Percentiles rank a stretch among this genome's conserved stretches.
phyloP scores from a whole-genome alignment of 495 filamentous ascomycete species.

The Cercophora sp. region DNA sequence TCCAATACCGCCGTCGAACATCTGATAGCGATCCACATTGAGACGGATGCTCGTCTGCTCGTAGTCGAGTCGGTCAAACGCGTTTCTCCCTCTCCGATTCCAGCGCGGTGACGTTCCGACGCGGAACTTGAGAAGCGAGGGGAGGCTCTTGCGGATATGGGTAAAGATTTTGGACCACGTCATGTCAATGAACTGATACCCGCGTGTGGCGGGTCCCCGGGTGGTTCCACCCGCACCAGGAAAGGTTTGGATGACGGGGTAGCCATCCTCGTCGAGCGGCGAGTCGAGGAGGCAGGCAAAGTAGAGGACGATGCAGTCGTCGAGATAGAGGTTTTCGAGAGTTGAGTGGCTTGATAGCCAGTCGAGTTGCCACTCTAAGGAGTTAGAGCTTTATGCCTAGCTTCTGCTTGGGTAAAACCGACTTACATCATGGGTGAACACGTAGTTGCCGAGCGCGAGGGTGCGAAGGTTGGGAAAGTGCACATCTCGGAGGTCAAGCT shows the following conservation, averaged over 20 bases:
- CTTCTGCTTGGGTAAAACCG: too few relatives aligned
- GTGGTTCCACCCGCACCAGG: not conserved
- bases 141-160: not conserved
- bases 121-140: not conserved
- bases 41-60: too few relatives aligned
- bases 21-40: too few relatives aligned
- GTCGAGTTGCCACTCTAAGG: not conserved
- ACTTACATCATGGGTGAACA: not conserved
- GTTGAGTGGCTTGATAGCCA: not conserved
- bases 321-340: not conserved
- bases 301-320: not conserved
- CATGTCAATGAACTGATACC: not conserved
- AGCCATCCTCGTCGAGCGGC: not conserved
- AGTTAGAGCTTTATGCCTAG: too few relatives aligned
- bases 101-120: too few relatives aligned
- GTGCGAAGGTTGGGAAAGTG: not conserved
- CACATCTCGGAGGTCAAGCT: not conserved
- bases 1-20: too few relatives aligned
- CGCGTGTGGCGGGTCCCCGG: not conserved
- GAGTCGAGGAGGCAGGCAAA: not conserved
- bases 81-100: too few relatives aligned
- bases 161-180: not conserved
- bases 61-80: too few relatives aligned
- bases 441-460: conserved; percentile 1
- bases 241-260: not conserved